Evolutionary conservation across 306 rosid species (phyloP).

Genomic region (Arachis hypogaea): DNA sequence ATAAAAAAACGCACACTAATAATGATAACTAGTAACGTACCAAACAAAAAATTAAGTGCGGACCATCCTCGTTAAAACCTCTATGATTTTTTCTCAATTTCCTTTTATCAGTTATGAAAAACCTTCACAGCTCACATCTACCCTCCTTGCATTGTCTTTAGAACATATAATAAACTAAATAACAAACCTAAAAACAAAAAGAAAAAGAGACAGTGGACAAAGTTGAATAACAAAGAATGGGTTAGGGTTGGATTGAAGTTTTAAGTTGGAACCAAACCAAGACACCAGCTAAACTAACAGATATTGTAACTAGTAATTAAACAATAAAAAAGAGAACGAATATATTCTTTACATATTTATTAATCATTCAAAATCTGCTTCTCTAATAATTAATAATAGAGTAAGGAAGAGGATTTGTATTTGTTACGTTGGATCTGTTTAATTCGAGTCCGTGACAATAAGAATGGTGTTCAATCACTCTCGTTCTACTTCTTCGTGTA

Average conservation of each 20-base stretch:
- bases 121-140: not conserved
- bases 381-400: too few relatives aligned
- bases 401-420: too few relatives aligned
- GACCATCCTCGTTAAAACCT: not conserved
- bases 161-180: not conserved
- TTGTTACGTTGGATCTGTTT: constrained; percentile 57
- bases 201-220: too few relatives aligned
- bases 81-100: not conserved
- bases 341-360: not conserved
- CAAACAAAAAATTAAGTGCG: too few relatives aligned
- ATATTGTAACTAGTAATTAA: not conserved
- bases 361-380: too few relatives aligned
- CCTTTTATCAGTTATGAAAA: not conserved
- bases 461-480: constrained; percentile 65
- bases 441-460: constrained; percentile 49
- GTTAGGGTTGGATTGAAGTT: constrained; percentile 6
- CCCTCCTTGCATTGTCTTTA: not conserved
- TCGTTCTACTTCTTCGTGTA: constrained; percentile 45
- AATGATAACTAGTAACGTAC: too few relatives aligned
- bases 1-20: too few relatives aligned
- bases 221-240: too few relatives aligned
- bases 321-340: not conserved
- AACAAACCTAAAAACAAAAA: not conserved
- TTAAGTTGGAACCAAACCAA: too few relatives aligned
- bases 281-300: not conserved